Conservation (phyloP, 495 filamentous ascomycete genomes). For the Pseudoneurospora amorphoporcata region DNA sequence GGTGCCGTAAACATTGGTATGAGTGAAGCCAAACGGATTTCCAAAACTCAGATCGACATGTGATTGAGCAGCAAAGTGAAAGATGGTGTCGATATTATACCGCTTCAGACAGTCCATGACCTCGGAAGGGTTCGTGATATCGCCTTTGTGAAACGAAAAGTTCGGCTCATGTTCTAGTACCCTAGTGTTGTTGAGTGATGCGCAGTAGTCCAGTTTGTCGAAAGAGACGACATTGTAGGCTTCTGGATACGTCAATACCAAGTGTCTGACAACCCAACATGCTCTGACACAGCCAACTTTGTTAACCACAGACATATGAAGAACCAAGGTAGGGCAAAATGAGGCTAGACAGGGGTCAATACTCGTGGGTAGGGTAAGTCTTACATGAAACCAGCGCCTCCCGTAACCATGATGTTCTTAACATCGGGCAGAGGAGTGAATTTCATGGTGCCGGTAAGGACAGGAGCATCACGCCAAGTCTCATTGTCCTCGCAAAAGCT, state of each 20-base stretch:
- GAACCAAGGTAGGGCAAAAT: background rate
- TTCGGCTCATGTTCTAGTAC: slow-evolving; percentile 49
- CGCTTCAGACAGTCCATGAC: slow-evolving; percentile 49
- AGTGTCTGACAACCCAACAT: slow-evolving; percentile 63
- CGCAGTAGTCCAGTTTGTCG: slow-evolving; percentile 67
- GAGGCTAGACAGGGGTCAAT: background rate
- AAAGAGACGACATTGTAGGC: slow-evolving; percentile 66
- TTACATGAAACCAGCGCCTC: slow-evolving; percentile 65
- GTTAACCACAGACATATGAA: background rate
- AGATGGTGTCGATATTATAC: slow-evolving; percentile 60
- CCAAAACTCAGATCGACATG: slow-evolving; percentile 65
- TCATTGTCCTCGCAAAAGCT: slow-evolving; percentile 40
- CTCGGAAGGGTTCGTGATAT: slow-evolving; percentile 51
- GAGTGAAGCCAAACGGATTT: slow-evolving; percentile 60
- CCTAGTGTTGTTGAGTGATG: slow-evolving; percentile 60
- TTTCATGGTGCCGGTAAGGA: slow-evolving; percentile 52
- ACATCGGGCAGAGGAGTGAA: slow-evolving; percentile 52
- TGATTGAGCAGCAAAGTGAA: slow-evolving; percentile 69
- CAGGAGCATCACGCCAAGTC: slow-evolving; percentile 55
- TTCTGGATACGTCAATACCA: slow-evolving; percentile 53
- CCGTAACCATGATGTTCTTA: slow-evolving; percentile 64
- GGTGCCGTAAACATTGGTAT: slow-evolving; percentile 63
- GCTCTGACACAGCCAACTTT: slow-evolving; percentile 27
- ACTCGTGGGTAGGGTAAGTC: slow-evolving; percentile 8
- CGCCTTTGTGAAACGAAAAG: slow-evolving; percentile 65